Conservation (phyloP, 164 flowering plant species). For the Sedum album region DNA sequence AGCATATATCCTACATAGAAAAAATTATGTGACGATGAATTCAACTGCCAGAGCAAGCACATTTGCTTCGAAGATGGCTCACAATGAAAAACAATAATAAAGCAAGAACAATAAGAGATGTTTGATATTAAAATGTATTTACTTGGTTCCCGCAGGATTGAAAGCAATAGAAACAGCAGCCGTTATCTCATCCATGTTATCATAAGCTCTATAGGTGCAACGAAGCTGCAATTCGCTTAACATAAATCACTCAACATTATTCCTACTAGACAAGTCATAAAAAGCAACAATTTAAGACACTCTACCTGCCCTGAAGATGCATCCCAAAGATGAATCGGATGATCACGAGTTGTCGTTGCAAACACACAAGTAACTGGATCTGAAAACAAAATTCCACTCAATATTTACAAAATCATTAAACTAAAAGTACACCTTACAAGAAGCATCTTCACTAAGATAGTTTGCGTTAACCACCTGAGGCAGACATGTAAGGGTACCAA, state of each 20-base stretch:
- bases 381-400: conserved; percentile 23
- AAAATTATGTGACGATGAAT: background rate
- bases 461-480: conserved; percentile 11
- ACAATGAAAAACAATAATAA: background rate
- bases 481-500: conserved; percentile 95
- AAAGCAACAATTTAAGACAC: background rate
- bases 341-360: conserved; percentile 90
- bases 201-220: conserved; percentile 94
- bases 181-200: conserved; percentile 90
- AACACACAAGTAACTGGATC: conserved; percentile 81
- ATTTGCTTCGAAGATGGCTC: background rate
- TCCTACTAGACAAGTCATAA: background rate
- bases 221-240: conserved; percentile 54
- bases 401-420: background rate
- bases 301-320: conserved; percentile 75
- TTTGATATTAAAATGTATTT: conserved; percentile 11
- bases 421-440: background rate
- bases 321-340: conserved; percentile 99
- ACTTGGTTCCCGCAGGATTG: conserved; percentile 76
- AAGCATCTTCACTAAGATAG: background rate
- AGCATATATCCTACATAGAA: conserved; percentile 63
- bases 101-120: background rate
- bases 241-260: background rate
- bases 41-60: background rate
- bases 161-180: conserved; percentile 89